Base-by-base conservation (phyloP, 2,329 filamentous ascomycete genomes). In the Ophiostoma ulmi region DNA sequence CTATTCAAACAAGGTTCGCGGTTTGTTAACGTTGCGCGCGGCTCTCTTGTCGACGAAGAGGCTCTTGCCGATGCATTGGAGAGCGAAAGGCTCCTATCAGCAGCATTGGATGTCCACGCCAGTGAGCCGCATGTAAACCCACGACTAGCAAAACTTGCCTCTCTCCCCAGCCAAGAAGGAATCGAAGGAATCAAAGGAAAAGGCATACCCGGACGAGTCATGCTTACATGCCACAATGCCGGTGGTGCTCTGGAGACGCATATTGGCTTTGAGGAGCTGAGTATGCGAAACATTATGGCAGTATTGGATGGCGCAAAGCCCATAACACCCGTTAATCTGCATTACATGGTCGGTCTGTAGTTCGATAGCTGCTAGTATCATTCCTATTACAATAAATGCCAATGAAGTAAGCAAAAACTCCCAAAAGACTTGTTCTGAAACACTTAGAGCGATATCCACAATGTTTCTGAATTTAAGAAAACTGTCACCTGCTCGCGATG, bases 11-110 rank as follows among this genome's bases (percentile, higher is more conserved):
- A 74, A 20, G 85, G 85, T 0, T 78, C 81, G 7, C 76, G 84
- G 1, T 77, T 88, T 5, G 82, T 88, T 72, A 91, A 90, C 75
- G 88, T 90, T 73, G 84, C 87, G 0, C 83, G 88, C 13, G 88
- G 75, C 41, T 61, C 69, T 0, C 70, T 77, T 8, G 72, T 78
- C 17, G 70, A 77, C 36, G 73, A 72, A 1, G 74, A 80, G 7
- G 86, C 84, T 1, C 76, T 91, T 64, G 80, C 89, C 39, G 78
- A 77, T 2, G 85, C 87, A 0, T 76, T 91, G 39, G 74, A 76
- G 65, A 70, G 44, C 26, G 74, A 83, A 0, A 10, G 22, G 52
- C 52, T 58, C 14, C 5, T 58, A 17, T 58, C 52, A 10, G 52
- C 52, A 3, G 52, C 52, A 17, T 22, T 58, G 52, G 52, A 58